phyloP scores from a whole-genome alignment of 176 grass and related monocot genomes.

The Typha latifolia region DNA sequence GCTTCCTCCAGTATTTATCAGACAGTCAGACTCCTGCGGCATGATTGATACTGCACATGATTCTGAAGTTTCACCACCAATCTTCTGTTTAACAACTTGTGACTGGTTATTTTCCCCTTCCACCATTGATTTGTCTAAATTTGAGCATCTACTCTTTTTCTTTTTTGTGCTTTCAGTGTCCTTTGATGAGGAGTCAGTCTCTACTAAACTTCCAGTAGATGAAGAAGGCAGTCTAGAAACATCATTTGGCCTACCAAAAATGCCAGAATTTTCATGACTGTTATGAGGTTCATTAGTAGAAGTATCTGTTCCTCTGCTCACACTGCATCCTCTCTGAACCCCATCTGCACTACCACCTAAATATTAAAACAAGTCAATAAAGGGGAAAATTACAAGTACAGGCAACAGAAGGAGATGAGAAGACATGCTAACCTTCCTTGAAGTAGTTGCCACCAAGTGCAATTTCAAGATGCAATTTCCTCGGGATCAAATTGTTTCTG shows the following conservation, averaged over 20 bases:
- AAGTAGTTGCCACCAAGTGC: constrained; percentile 53
- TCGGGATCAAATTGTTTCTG: constrained; percentile 84
- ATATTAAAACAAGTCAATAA: constrained; percentile 21
- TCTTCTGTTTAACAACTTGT: constrained; percentile 18
- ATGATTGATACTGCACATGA: constrained; percentile 21
- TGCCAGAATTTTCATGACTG: constrained; percentile 49
- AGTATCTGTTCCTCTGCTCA: constrained; percentile 67
- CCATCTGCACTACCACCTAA: constrained; percentile 38
- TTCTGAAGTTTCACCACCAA: constrained; percentile 25
- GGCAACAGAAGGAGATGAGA: constrained; percentile 15
- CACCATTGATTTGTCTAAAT: constrained; percentile 40
- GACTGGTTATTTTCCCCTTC: constrained; percentile 42
- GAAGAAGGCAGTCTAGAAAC: constrained; percentile 39
- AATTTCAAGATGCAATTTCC: constrained; percentile 94
- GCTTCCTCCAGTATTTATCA: constrained; percentile 32
- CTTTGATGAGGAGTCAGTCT: constrained; percentile 56
- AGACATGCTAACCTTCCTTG: constrained; percentile 56
- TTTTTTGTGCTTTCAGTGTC: constrained; percentile 53
- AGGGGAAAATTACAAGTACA: not conserved
- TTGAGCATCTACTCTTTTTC: constrained; percentile 40
- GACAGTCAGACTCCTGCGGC: constrained; percentile 24
- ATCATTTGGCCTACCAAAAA: constrained; percentile 49
- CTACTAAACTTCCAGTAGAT: constrained; percentile 69
- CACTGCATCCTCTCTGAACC: constrained; percentile 42
- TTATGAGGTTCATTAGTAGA: constrained; percentile 61